Evolutionary conservation across 495 filamentous ascomycete species (phyloP).

Genomic region (Venustampulla echinocandica): DNA sequence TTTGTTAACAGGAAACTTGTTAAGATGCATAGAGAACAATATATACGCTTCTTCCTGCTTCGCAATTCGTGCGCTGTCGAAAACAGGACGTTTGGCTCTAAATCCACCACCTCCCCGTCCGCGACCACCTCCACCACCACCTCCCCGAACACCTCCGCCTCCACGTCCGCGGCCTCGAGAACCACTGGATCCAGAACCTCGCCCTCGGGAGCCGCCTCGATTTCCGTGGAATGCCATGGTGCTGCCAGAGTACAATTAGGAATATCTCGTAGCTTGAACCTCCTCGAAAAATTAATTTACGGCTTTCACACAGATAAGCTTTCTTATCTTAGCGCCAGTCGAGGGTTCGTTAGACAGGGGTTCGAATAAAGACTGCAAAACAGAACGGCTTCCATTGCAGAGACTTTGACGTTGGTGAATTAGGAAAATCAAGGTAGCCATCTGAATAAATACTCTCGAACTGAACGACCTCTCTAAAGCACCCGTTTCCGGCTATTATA

Average conservation of each 20-base stretch:
- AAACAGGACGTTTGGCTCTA: conserved; percentile 27
- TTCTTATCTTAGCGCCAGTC: conserved; percentile 29
- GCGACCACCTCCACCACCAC: conserved; percentile 22
- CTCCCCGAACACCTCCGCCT: conserved; percentile 14
- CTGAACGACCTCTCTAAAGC: no score
- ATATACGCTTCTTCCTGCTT: conserved; percentile 29
- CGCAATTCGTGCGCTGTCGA: conserved; percentile 30
- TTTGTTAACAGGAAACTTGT: conserved; percentile 9
- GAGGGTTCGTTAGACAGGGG: conserved; percentile 30
- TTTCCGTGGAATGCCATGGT: conserved; percentile 21
- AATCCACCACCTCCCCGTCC: conserved; percentile 30
- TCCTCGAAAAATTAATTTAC: neutral
- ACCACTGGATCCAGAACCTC: conserved; percentile 4
- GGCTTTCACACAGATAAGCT: conserved; percentile 2
- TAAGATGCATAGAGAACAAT: conserved; percentile 1
- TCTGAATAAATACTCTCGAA: no score
- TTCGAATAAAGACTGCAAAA: no score
- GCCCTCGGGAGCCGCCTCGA: conserved; percentile 22
- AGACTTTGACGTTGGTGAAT: no score
- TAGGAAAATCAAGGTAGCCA: no score
- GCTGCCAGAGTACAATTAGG: neutral
- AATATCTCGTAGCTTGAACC: neutral
- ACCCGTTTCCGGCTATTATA: no score
- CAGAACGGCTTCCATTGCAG: no score
- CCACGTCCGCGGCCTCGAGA: conserved; percentile 10